Conservation (phyloP, 352 stramenopile genomes). For the Nothophytophthora sp. region DNA sequence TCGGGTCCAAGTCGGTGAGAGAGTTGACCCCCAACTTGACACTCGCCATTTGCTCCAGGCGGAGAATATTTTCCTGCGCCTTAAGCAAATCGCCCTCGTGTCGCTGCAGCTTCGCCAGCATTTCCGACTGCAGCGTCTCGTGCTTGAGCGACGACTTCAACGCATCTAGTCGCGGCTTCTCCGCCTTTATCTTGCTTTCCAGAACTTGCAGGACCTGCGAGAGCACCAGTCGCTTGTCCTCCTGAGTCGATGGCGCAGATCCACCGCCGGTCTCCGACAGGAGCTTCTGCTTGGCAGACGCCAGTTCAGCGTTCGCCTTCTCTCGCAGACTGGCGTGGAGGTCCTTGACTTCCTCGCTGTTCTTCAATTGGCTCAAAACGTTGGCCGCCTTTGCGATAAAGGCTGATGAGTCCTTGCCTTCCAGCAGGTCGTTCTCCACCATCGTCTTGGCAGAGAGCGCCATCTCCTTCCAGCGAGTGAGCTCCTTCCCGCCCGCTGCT, state of each 20-base stretch:
- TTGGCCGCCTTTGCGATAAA: conserved; percentile 64
- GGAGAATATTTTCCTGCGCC: conserved; percentile 51
- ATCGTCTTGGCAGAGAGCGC: conserved; percentile 52
- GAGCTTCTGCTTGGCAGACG: conserved; percentile 21
- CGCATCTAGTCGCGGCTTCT: conserved; percentile 41
- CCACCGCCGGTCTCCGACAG: conserved; percentile 12
- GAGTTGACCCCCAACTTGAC: conserved; percentile 60
- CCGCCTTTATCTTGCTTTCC: conserved; percentile 46
- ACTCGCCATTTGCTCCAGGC: conserved; percentile 63
- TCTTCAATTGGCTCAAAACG: conserved; percentile 65
- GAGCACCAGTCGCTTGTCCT: conserved; percentile 52
- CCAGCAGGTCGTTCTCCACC: conserved; percentile 66
- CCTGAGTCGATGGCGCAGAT: conserved; percentile 7
- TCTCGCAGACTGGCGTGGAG: conserved; percentile 44
- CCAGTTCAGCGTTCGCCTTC: conserved; percentile 48
- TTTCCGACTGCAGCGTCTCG: conserved; percentile 40
- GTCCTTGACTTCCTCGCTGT: conserved; percentile 56
- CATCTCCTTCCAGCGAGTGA: conserved; percentile 59
- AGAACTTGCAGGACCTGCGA: conserved; percentile 68
- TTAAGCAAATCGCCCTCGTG: conserved; percentile 62
- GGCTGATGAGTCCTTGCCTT: conserved; percentile 56
- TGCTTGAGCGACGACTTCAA: conserved; percentile 42
- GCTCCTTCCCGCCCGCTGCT: conserved; percentile 42
- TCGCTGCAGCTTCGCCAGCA: conserved; percentile 55
- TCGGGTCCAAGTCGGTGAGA: conserved; percentile 56